Evolutionary conservation across 1,139 yeast genomes (phyloP), one percentile per base, ranked within the genome.

Genomic region (Wickerhamiella pararugosa): DNA sequence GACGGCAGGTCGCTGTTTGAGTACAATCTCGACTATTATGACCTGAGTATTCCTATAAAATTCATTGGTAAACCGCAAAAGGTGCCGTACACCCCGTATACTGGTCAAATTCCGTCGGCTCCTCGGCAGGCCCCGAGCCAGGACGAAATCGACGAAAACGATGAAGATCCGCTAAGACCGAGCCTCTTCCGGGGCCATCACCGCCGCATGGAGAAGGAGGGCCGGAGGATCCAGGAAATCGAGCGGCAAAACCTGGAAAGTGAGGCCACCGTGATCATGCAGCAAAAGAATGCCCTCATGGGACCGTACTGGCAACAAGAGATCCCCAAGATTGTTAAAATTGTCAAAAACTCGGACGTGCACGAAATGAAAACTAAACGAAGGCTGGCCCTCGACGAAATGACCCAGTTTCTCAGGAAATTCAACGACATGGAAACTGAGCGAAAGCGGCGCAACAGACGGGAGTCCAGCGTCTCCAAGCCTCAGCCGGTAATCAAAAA

Each of bases 191-290:
- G 55, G 2, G 51, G 63, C 0, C 77, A 75, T 51, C 87, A 79
- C 55, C 66, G 69, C 36, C 64, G 70, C 37, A 76, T 79, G 81
- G 73, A 70, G 47, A 73, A 75, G 43, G 79, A 76, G 45, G 93
- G 81, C 54, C 69, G 69, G 43, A 66, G 73, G 34, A 73, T 78
- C 73, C 67, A 73, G 32, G 71, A 70, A 47, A 64, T 69, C 25
- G 93, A 81, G 52, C 58, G 74, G 5, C 67, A 65, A 42, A 64
- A 69, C 45, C 65, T 73, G 21, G 57, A 65, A 41, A 57, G 64
- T 21, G 83, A 76, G 45, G 66, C 73, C 8, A 79, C 67, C 52
- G 69, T 63, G 47, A 65, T 71, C 54, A 65, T 58, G 40, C 54
- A 59, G 36, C 76, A 70, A 58, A 64, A 60, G 49, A 67, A 58